Evolutionary conservation across 2,329 filamentous ascomycete species (phyloP), one percentile per base, ranked within the genome.

Genomic region (Pochonia chlamydosporia): DNA sequence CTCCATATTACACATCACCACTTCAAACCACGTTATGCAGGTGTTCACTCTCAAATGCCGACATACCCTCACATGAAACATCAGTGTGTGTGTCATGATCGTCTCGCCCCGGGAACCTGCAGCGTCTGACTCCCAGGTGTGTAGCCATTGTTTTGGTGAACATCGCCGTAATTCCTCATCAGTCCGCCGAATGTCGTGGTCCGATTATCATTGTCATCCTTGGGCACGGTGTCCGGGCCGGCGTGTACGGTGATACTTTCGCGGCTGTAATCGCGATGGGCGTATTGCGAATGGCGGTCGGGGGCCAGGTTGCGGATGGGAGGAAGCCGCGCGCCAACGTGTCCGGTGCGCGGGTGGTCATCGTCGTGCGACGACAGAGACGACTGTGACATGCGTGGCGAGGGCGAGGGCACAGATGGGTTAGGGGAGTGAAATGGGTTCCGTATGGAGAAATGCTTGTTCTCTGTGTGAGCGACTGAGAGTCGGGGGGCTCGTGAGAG

Each of bases 241-340:
- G 73, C 73, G 48, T 76, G 78, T 8, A 80, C 66, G 51, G 75
- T 72, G 59, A 79, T 78, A 60, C 70, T 72, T 57, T 75, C 70
- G 44, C 63, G 69, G 54, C 69, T 74, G 3, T 67, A 66, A 51
- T 73, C 68, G n/a, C 68, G 62, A 40, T 67, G 62, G 43, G 69
- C 48, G 35, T 59, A 55, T 16, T 66, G 68, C 26, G 65, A n/a
- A n/a, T 68, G 31, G 51, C 54, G 28, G 59, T 54, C 11, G 49
- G 54, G 24, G 55, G 55, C 31, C 59, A 58, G 30, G 47, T 47
- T 20, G 56, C 70, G 65, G 52, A 73, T 71, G 13, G 71, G 62
- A 3, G 60, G 49, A 20, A 67, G 53, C 20, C 56, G 59, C 21
- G 56, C 52, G 33, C 44, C 40, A 46, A 66, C 59, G 36, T 55